Evolutionary conservation across 2,329 filamentous ascomycete genomes (phyloP), one percentile per base, ranked within the genome.

Genomic region (Thelonectria olida): DNA sequence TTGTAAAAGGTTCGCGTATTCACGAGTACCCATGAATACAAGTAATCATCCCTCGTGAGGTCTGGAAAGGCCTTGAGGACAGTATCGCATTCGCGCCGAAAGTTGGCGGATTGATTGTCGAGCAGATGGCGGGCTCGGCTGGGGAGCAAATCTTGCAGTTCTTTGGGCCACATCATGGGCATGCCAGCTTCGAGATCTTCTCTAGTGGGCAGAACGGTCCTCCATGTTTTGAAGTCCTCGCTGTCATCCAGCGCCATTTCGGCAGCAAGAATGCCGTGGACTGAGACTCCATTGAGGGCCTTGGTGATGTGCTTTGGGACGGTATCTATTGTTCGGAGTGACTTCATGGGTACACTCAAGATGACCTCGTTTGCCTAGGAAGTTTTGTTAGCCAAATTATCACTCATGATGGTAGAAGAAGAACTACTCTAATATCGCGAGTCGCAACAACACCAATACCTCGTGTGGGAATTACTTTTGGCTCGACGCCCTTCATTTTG

Each of bases 361-460:
- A 96, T 78, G 3, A 81, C 77, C 58, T 92, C 86, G 61, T 76
- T 74, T 63, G 72, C 67, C 80, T 83, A 55, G n/a, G n/a, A n/a
- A n/a, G 15, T 27, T 23, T 25, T 27, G 22, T 27, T 27, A n/a
- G 20, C n/a, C 3, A 17, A 25, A 7, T 8, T 6, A 17, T n/a
- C 13, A 3, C 5, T 15, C 12, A 5, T 1, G 20, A 1, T 13
- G 10, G 10, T 45, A 7, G 3, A 1, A 20, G 5, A 13, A 47
- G 12, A 57, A 65, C 71, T 78, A 92, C 91, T 79, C 90, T 80
- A 62, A 96, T 83, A 13, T 84, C 79, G 25, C 85, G 83, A 12
- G 86, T 89, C 5, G 92, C 90, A 51, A 94, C 83, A 58, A 97
- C 88, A 47, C 94, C 93, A 54, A 96, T 85, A 25, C 93, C 93